Base-by-base conservation (phyloP, 2,329 filamentous ascomycete genomes). In the Arthroderma sp. region DNA sequence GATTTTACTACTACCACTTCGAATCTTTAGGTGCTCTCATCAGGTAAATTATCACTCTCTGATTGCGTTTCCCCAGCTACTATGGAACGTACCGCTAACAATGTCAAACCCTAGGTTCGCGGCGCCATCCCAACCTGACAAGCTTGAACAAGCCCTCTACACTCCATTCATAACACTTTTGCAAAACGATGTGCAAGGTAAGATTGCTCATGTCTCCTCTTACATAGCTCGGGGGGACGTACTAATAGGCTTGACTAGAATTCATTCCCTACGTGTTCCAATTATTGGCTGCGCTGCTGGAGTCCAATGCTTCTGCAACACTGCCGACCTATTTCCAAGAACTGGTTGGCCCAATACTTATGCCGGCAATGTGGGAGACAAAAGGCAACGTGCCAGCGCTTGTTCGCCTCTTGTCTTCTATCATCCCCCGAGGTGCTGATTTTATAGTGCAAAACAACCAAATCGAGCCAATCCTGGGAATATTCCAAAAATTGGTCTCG, bases 1-100 rank as follows among this genome's bases (percentile, higher is more conserved):
- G 86, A 8, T 98, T 98, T 68, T 95, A 95, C 68, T 98, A 98
- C 70, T 98, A 89, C 64, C 86, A 94, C 61, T 98, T 98, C 51
- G 91, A 98, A 68, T 85, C 86, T 3, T 70, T 98, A 38, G 91
- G 91, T 31, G 89, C 91, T 10, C 73, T 98, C 40, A 84, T 96
- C 45, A 78, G 81, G 60, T 78, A 62, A 53, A 65, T 55, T n/a
- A 11, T 22, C 22, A 36, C 22, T 40, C 6, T 11, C 4, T 6
- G 9, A 4, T 30, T 29, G 27, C 6, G 15, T 4, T 31, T 29
- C 38, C 38, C 2, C n/a, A 43, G 15, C 15, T 22, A 2, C 15
- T 22, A 22, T 22, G 3, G 15, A 22, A 22, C 3, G 15, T 22
- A 22, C 15, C 15, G 3, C 15, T 22, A 22, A 22, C 15, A 22